phyloP scores from a whole-genome alignment of 2,329 filamentous ascomycete genomes.

The Magnaporthiopsis rhizophila region DNA sequence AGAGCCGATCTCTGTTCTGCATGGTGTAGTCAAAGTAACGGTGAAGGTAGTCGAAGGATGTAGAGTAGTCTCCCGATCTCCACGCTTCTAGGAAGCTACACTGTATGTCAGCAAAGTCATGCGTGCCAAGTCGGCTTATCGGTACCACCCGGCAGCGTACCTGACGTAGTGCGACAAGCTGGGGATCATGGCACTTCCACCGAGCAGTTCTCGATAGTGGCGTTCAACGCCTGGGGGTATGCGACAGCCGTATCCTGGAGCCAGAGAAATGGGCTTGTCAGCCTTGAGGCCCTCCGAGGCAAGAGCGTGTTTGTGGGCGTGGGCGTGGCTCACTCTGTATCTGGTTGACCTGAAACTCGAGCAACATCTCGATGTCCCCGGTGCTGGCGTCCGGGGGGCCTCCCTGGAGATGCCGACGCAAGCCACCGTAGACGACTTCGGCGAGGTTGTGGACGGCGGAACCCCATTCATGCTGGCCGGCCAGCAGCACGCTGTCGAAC shows the following conservation, averaged over 20 bases:
- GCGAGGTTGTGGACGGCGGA: conserved; percentile 21
- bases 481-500: conserved; percentile 48
- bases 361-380: conserved; percentile 69
- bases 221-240: conserved; percentile 66
- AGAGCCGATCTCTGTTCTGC: conserved; percentile 71
- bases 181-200: conserved; percentile 59
- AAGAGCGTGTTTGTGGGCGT: too few relatives aligned
- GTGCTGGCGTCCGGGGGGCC: conserved; percentile 50
- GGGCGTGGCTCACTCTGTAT: conserved; percentile 56
- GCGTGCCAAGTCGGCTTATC: too few relatives aligned
- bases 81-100: conserved; percentile 80
- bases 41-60: conserved; percentile 84
- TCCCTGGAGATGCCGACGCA: conserved; percentile 30
- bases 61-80: conserved; percentile 83
- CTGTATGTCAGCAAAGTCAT: neutral
- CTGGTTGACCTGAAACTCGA: conserved; percentile 83
- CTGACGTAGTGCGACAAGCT: conserved; percentile 69
- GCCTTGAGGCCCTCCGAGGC: too few relatives aligned
- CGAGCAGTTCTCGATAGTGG: conserved; percentile 62
- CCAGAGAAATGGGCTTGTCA: neutral
- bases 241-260: conserved; percentile 64
- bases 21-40: conserved; percentile 97
- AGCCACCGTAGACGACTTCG: conserved; percentile 43
- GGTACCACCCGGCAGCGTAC: conserved; percentile 27
- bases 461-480: conserved; percentile 43